phyloP scores from a whole-genome alignment of 2,329 filamentous ascomycete genomes.

The Penicillium sp. region DNA sequence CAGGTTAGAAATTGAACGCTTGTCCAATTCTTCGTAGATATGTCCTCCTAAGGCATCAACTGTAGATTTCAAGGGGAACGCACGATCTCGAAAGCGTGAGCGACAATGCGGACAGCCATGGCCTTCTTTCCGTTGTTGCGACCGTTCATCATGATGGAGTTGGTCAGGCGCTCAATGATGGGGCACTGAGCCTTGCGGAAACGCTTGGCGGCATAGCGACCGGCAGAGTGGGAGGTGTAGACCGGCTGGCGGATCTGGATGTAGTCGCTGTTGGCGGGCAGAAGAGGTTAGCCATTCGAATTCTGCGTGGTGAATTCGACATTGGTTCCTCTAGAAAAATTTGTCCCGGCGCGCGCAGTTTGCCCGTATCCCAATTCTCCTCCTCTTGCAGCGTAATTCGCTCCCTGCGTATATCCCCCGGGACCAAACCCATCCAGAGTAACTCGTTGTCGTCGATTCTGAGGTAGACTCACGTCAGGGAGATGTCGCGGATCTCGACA shows the following conservation, averaged over 20 bases:
- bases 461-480: constrained; percentile 81
- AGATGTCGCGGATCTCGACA: constrained; percentile 99
- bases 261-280: constrained; percentile 75
- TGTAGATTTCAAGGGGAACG: constrained; percentile 46
- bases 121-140: constrained; percentile 99
- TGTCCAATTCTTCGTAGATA: neutral
- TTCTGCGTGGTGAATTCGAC: constrained; percentile 3
- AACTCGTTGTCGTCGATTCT: constrained; percentile 13
- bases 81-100: constrained; percentile 99
- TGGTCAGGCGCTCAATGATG: constrained; percentile 99
- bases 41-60: constrained; percentile 14
- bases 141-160: constrained; percentile 99
- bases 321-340: neutral
- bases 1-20: neutral
- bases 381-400: neutral
- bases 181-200: constrained; percentile 99
- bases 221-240: constrained; percentile 98
- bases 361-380: constrained; percentile 6
- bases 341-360: constrained; percentile 19
- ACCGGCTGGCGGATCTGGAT: constrained; percentile 99
- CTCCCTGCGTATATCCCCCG: neutral
- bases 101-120: constrained; percentile 99
- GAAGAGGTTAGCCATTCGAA: constrained; percentile 34
- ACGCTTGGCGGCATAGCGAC: constrained; percentile 98
- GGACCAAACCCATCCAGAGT: constrained; percentile 1